A percentile compares a stretch with the other conserved stretches of the same genome.
phyloP scores from a whole-genome alignment of 495 filamentous ascomycete species.

The Rhypophila decipiens region DNA sequence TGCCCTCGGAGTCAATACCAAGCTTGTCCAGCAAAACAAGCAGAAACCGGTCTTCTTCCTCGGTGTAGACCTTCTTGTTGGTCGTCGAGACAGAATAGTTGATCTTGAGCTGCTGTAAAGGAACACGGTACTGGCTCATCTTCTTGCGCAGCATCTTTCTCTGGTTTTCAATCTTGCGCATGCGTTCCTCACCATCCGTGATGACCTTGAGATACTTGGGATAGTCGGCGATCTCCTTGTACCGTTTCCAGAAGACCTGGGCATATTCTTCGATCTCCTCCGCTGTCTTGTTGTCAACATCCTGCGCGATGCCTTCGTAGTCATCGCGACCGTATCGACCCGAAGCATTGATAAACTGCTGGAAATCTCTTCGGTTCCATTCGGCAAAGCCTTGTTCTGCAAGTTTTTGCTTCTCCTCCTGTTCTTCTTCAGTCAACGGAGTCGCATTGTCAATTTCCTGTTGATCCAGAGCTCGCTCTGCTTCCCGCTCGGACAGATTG shows the following conservation, averaged over 20 bases:
- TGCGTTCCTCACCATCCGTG: slow-evolving; percentile 84
- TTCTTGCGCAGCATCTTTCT: slow-evolving; percentile 92
- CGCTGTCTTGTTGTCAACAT: slow-evolving; percentile 84
- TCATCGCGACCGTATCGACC: slow-evolving; percentile 85
- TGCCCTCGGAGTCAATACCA: slow-evolving; percentile 76
- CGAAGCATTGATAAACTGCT: slow-evolving; percentile 92
- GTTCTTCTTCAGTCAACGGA: slow-evolving; percentile 84
- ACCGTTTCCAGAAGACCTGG: slow-evolving; percentile 89
- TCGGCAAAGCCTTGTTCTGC: slow-evolving; percentile 80
- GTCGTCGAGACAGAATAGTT: slow-evolving; percentile 98
- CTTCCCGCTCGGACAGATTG: slow-evolving; percentile 73
- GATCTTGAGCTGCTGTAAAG: slow-evolving; percentile 94
- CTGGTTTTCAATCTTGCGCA: slow-evolving; percentile 82
- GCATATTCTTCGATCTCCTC: slow-evolving; percentile 85
- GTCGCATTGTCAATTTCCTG: slow-evolving; percentile 86
- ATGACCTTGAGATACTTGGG: slow-evolving; percentile 80
- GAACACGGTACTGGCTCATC: slow-evolving; percentile 90
- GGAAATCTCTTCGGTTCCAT: slow-evolving; percentile 97
- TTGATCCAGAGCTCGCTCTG: slow-evolving; percentile 82
- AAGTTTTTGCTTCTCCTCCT: slow-evolving; percentile 71
- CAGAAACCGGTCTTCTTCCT: slow-evolving; percentile 96
- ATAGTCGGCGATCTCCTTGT: slow-evolving; percentile 81
- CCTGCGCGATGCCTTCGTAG: slow-evolving; percentile 75
- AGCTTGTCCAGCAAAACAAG: slow-evolving; percentile 87
- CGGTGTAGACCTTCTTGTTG: slow-evolving; percentile 99